These are phyloP conservation scores for Cicer pinnatifidum DNA, from an alignment of 306 rosid species.

Conservation along the genomic window DNA sequence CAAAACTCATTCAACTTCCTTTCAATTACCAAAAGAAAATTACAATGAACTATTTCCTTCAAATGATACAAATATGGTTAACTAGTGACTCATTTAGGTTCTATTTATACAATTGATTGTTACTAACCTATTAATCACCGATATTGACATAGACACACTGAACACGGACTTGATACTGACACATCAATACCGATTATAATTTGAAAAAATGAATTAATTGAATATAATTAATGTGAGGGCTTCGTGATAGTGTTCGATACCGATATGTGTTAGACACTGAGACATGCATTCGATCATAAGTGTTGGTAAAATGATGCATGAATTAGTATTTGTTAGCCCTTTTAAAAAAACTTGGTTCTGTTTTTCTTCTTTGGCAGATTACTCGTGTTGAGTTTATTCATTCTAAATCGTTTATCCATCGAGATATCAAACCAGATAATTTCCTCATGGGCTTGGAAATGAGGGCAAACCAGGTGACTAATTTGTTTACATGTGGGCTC, in stretches of 20 bases:
- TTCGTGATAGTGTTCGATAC: no score
- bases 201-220: no score
- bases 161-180: no score
- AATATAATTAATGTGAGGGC: no score
- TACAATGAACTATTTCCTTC: conserved; percentile 11
- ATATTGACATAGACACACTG: no score
- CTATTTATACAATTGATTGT: no score
- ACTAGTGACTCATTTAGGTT: background rate
- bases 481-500: conserved; percentile 31
- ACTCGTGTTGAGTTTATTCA: conserved; percentile 90
- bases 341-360: background rate
- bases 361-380: conserved; percentile 55
- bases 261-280: no score
- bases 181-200: no score
- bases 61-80: background rate
- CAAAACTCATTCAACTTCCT: background rate
- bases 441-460: conserved; percentile 95
- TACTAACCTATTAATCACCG: no score
- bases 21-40: conserved; percentile 8
- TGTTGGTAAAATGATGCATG: background rate
- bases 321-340: background rate
- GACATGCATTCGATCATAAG: no score
- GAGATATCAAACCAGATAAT: conserved; percentile 96
- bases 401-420: conserved; percentile 87
- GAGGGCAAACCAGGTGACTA: conserved; percentile 86